Percentiles rank a stretch among this genome's conserved stretches.
Conservation (phyloP, 2,329 filamentous ascomycete genomes). For the Colletotrichum noveboracense region DNA sequence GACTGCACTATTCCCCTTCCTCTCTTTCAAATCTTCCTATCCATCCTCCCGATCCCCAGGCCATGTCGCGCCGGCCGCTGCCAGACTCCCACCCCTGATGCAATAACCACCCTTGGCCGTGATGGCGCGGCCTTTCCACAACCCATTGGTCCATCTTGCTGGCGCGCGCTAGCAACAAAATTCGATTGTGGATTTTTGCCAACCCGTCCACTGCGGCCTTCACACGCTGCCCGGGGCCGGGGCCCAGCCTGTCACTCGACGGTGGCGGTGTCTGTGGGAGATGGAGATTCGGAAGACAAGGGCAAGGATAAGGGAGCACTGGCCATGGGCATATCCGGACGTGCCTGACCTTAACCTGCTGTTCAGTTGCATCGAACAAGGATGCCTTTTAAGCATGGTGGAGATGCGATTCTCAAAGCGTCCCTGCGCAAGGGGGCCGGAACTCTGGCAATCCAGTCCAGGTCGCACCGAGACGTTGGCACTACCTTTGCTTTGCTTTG, state of each 20-base stretch:
- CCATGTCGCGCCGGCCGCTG: background rate
- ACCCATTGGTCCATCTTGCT: constrained; percentile 8
- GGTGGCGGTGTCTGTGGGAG: constrained; percentile 21
- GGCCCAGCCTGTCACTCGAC: constrained; percentile 15
- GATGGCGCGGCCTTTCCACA: constrained; percentile 13
- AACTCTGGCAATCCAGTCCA: background rate
- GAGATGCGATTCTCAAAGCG: constrained; percentile 12
- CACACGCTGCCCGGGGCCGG: background rate
- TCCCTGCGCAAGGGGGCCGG: background rate
- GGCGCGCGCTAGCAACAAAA: constrained; percentile 18
- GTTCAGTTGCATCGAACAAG: constrained; percentile 1
- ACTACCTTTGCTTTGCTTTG: background rate
- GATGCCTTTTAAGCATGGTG: constrained; percentile 21
- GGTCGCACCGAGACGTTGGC: background rate
- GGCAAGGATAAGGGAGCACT: background rate
- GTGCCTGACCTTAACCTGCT: background rate
- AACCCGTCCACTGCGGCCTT: background rate
- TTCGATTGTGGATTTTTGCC: constrained; percentile 11
- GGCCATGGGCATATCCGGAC: background rate
- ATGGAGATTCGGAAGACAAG: background rate
- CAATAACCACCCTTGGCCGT: constrained; percentile 8
- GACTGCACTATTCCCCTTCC: background rate
- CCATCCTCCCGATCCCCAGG: background rate
- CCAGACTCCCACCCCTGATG: background rate
- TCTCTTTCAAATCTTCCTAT: background rate